Conservation (phyloP, 164 flowering plant genomes). For the Stephania cephalantha region DNA sequence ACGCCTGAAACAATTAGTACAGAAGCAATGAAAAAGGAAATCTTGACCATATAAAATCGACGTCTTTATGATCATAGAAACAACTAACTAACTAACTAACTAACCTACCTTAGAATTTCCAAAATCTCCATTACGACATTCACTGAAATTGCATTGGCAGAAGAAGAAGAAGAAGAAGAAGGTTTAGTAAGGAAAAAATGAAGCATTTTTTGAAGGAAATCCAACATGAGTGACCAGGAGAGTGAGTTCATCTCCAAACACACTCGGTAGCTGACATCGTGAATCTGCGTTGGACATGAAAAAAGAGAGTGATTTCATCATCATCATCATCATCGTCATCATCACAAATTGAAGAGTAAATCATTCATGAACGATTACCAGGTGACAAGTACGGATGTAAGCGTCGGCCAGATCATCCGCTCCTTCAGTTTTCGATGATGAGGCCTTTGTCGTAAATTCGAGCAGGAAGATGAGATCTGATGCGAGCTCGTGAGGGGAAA, state of each 20-base stretch:
- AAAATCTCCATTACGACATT: slow-evolving; percentile 38
- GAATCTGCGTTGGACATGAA: slow-evolving; percentile 36
- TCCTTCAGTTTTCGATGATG: slow-evolving; percentile 9
- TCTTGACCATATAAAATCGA: neutral
- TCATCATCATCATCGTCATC: neutral
- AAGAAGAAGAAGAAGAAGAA: slow-evolving; percentile 8
- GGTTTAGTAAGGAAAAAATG: slow-evolving; percentile 28
- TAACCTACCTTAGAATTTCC: slow-evolving; percentile 64
- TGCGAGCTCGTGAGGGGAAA: slow-evolving; percentile 69
- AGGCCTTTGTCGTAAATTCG: slow-evolving; percentile 39
- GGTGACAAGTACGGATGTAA: slow-evolving; percentile 21
- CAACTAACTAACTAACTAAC: too few relatives aligned
- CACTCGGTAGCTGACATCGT: slow-evolving; percentile 31
- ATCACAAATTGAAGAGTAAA: neutral
- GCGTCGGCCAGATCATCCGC: slow-evolving; percentile 14
- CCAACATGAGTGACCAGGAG: slow-evolving; percentile 45
- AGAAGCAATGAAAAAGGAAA: neutral
- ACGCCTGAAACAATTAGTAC: slow-evolving; percentile 14
- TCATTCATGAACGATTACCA: slow-evolving; percentile 29
- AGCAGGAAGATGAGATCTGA: slow-evolving; percentile 60
- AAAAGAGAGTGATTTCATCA: too few relatives aligned
- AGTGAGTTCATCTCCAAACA: slow-evolving; percentile 42
- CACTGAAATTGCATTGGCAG: slow-evolving; percentile 22
- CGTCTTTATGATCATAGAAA: neutral
- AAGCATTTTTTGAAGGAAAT: slow-evolving; percentile 36